phyloP scores from a whole-genome alignment of 2,329 filamentous ascomycete genomes.

The Penicillium sp. region DNA sequence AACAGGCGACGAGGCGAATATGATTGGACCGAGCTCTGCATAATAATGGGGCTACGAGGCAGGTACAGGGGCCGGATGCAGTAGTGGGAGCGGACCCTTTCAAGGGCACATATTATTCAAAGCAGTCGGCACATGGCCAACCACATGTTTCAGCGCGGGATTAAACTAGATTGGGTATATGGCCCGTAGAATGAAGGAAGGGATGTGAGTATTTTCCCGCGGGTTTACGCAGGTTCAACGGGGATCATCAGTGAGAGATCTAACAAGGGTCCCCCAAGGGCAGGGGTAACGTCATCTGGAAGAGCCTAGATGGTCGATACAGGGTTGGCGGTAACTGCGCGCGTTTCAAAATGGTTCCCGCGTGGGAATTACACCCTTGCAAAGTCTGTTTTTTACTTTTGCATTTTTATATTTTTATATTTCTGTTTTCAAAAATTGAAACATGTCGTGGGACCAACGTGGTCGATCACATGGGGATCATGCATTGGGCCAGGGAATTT shows the following conservation, averaged over 20 bases:
- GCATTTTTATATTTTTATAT: neutral
- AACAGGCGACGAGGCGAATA: constrained; percentile 21
- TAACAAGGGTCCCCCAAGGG: constrained; percentile 17
- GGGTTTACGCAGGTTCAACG: constrained; percentile 8
- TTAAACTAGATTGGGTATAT: constrained; percentile 12
- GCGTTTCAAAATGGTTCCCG: constrained; percentile 13
- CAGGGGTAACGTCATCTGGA: constrained; percentile 10
- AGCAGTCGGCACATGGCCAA: constrained; percentile 19
- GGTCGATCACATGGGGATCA: constrained; percentile 25
- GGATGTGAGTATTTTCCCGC: constrained; percentile 5
- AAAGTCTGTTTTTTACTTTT: neutral
- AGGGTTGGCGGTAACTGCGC: constrained; percentile 15
- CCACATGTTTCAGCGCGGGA: constrained; percentile 23
- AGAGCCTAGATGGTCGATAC: constrained; percentile 11
- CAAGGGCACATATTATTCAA: neutral
- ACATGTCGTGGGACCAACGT: constrained; percentile 25
- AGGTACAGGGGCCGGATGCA: constrained; percentile 19
- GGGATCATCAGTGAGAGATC: constrained; percentile 12
- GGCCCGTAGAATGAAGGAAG: constrained; percentile 22
- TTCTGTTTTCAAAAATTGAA: constrained; percentile 13
- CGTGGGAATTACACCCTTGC: constrained; percentile 9
- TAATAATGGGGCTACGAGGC: constrained; percentile 15
- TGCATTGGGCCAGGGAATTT: constrained; percentile 4
- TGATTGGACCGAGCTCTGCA: constrained; percentile 19
- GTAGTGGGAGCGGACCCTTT: neutral